These are phyloP conservation scores for Pseudogymnoascus pannorum DNA, from an alignment of 2,329 filamentous ascomycete genomes.

Conservation along the genomic window DNA sequence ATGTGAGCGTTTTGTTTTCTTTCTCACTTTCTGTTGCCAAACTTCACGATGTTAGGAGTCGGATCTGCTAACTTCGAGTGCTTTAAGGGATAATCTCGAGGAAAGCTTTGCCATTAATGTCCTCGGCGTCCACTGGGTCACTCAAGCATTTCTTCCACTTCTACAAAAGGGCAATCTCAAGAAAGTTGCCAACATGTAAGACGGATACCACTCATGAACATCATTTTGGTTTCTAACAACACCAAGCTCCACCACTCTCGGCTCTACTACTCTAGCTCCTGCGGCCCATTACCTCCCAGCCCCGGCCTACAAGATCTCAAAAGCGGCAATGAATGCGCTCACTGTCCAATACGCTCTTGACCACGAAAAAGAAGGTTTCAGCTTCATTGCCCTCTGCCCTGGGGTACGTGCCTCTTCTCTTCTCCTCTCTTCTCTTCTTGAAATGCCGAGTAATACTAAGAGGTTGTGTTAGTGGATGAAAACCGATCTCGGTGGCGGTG, in stretches of 20 bases:
- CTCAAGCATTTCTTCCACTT: conserved; percentile 33
- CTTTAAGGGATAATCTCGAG: conserved; percentile 22
- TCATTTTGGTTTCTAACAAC: conserved; percentile 12
- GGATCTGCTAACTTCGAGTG: background rate
- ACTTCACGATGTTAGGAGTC: background rate
- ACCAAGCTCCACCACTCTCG: conserved; percentile 34
- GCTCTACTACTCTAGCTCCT: conserved; percentile 31
- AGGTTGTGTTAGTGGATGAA: conserved; percentile 34
- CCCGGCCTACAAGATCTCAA: conserved; percentile 39
- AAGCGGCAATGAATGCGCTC: conserved; percentile 41
- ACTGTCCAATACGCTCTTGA: conserved; percentile 37
- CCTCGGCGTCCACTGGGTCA: conserved; percentile 33
- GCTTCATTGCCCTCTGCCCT: conserved; percentile 35
- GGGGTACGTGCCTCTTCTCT: conserved; percentile 33
- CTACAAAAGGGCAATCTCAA: background rate
- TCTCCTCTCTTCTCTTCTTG: background rate
- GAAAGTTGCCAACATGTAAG: background rate
- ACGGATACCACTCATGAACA: conserved; percentile 23
- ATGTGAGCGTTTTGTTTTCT: conserved; percentile 8
- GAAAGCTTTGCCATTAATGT: conserved; percentile 32
- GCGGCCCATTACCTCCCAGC: conserved; percentile 16
- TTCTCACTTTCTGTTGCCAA: background rate
- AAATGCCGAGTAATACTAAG: conserved; percentile 11
- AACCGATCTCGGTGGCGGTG: conserved; percentile 35
- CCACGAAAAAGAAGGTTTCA: conserved; percentile 35